Conservation (phyloP, 352 stramenopile species). For the Phytopythium sindhum region DNA sequence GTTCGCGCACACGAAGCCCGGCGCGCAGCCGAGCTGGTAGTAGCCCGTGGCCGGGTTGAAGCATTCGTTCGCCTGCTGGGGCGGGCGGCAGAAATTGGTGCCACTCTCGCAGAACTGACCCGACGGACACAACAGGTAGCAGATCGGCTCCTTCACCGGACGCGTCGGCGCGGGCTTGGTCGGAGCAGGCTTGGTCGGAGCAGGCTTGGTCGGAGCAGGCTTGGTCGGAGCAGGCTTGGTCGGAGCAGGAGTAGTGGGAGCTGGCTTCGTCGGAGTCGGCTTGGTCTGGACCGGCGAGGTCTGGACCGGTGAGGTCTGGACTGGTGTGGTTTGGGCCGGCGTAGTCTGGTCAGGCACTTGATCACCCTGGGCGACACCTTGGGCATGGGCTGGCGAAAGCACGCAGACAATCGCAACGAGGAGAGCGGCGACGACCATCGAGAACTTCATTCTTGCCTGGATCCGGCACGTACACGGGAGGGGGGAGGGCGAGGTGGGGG, state of each 20-base stretch:
- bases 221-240: not conserved
- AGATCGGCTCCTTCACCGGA: constrained; percentile 13
- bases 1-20: constrained; percentile 27
- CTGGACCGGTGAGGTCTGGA: constrained; percentile 4
- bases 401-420: constrained; percentile 13
- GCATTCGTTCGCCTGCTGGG: constrained; percentile 11
- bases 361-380: constrained; percentile 6
- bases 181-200: not conserved
- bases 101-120: constrained; percentile 21
- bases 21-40: constrained; percentile 15
- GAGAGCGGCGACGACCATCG: constrained; percentile 13
- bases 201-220: not conserved
- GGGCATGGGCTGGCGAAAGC: not conserved
- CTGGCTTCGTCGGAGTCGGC: not conserved
- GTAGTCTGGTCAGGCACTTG: not conserved
- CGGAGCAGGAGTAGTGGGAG: not conserved
- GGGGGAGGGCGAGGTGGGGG: not conserved
- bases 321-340: not conserved
- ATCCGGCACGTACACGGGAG: not conserved
- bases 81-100: constrained; percentile 15
- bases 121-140: constrained; percentile 19
- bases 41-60: constrained; percentile 30
- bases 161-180: constrained; percentile 5
- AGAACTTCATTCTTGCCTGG: constrained; percentile 25
- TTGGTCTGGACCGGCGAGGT: too few species aligned